Conservation (phyloP, 208 protist species). For the Leishmania braziliensis region DNA sequence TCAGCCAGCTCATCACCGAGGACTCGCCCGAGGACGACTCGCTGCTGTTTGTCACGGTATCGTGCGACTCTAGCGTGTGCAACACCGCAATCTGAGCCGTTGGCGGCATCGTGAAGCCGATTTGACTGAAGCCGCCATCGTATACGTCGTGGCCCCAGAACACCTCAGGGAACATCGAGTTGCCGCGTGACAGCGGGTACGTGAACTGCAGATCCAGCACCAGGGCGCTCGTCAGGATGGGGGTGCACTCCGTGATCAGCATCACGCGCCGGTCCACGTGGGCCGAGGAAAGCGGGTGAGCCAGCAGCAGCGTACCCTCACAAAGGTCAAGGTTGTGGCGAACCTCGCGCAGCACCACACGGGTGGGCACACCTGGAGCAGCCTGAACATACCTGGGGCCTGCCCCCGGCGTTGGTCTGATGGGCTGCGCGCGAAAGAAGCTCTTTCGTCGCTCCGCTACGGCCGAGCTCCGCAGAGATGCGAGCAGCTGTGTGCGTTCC, state of each 20-base stretch:
- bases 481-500: conserved; percentile 49
- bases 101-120: conserved; percentile 88
- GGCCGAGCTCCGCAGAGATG: conserved; percentile 27
- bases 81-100: conserved; percentile 79
- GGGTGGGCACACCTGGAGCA: conserved; percentile 43
- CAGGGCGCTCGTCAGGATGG: conserved; percentile 63
- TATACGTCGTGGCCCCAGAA: conserved; percentile 90
- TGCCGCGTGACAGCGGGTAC: conserved; percentile 76
- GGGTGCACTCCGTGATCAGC: conserved; percentile 73
- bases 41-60: not conserved
- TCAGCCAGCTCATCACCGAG: conserved; percentile 52
- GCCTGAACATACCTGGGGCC: conserved; percentile 39
- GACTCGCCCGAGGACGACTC: conserved; percentile 5
- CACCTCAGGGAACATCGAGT: conserved; percentile 90
- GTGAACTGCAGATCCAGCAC: conserved; percentile 85
- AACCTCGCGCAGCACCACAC: conserved; percentile 48
- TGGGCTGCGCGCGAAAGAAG: conserved; percentile 49
- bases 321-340: conserved; percentile 45
- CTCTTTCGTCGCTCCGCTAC: conserved; percentile 37
- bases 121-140: conserved; percentile 82
- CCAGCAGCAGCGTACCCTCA: conserved; percentile 72
- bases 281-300: conserved; percentile 83
- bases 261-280: conserved; percentile 82
- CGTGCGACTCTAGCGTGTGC: conserved; percentile 68
- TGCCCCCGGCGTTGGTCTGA: conserved; percentile 15